phyloP scores from a whole-genome alignment of 1,139 yeast genomes.

The Yamadazyma oceani region DNA sequence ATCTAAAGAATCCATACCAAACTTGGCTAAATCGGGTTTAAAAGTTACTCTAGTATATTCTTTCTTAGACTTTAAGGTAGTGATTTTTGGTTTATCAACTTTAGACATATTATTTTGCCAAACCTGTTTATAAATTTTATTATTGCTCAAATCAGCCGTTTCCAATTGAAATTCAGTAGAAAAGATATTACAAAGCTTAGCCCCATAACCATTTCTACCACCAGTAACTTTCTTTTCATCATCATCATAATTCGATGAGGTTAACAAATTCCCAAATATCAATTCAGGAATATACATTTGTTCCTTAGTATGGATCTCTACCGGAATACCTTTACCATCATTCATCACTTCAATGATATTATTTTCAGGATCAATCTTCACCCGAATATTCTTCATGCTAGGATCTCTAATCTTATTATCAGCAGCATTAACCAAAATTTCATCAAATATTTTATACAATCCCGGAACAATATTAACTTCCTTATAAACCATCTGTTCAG shows the following conservation, averaged over 20 bases:
- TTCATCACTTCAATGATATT: constrained; percentile 80
- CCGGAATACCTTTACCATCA: constrained; percentile 95
- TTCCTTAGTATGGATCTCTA: constrained; percentile 91
- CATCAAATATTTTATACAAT: constrained; percentile 93
- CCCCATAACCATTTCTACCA: constrained; percentile 99
- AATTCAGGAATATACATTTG: constrained; percentile 92
- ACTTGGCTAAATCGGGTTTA: constrained; percentile 82
- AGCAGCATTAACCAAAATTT: constrained; percentile 96
- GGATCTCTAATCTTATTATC: constrained; percentile 97
- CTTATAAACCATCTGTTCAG: constrained; percentile 70
- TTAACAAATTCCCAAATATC: constrained; percentile 91
- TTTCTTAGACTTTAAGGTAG: constrained; percentile 54
- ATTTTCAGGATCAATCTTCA: constrained; percentile 71
- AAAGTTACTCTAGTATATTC: constrained; percentile 90
- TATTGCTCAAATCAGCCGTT: constrained; percentile 76
- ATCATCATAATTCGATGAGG: constrained; percentile 96
- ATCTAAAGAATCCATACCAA: constrained; percentile 81
- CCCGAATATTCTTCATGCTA: constrained; percentile 80
- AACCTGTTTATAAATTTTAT: constrained; percentile 68
- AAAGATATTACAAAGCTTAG: constrained; percentile 85
- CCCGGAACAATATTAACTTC: constrained; percentile 91
- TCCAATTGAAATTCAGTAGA: constrained; percentile 86
- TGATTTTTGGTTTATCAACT: constrained; percentile 75
- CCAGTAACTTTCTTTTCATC: constrained; percentile 95
- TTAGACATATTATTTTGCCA: constrained; percentile 88